A percentile compares a stretch with the other conserved stretches of the same genome.
Evolutionary conservation across 2,329 filamentous ascomycete genomes (phyloP).

Genomic region (Thielaviopsis punctulata): DNA sequence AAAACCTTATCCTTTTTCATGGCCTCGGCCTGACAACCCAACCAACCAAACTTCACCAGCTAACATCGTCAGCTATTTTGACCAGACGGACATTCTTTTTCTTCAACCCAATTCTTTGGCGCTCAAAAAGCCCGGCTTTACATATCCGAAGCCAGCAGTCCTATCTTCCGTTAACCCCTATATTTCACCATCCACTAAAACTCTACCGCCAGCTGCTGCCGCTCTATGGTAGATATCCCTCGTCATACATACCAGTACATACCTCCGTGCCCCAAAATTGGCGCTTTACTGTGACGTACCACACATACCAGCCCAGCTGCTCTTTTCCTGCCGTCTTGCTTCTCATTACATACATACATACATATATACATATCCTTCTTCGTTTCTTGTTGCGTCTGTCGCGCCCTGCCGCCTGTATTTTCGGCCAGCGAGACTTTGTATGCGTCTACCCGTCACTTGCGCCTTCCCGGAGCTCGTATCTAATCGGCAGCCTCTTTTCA

Average conservation of each 20-base stretch:
- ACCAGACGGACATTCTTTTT: not conserved
- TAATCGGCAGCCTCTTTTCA: not conserved
- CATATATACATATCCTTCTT: too few relatives aligned
- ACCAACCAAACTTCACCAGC: not conserved
- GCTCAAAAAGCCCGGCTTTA: not conserved
- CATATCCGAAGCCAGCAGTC: not conserved
- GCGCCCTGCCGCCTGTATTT: not conserved
- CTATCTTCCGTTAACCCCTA: not conserved
- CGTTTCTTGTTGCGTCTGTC: not conserved
- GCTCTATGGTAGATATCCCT: not conserved
- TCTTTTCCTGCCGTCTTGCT: too few relatives aligned
- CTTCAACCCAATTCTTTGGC: not conserved
- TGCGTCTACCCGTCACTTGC: not conserved
- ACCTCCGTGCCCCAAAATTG: not conserved
- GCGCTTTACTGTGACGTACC: constrained; percentile 1
- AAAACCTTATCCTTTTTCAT: not conserved
- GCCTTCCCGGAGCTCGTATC: not conserved
- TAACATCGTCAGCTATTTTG: not conserved
- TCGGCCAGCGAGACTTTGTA: not conserved
- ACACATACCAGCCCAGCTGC: not conserved
- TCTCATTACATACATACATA: too few relatives aligned
- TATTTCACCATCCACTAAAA: not conserved
- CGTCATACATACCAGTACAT: not conserved
- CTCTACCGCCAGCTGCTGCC: not conserved
- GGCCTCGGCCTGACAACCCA: not conserved